Base-by-base conservation (phyloP, 1,284 basidiomycete genomes). In the Cutaneotrichosporon sp. region DNA sequence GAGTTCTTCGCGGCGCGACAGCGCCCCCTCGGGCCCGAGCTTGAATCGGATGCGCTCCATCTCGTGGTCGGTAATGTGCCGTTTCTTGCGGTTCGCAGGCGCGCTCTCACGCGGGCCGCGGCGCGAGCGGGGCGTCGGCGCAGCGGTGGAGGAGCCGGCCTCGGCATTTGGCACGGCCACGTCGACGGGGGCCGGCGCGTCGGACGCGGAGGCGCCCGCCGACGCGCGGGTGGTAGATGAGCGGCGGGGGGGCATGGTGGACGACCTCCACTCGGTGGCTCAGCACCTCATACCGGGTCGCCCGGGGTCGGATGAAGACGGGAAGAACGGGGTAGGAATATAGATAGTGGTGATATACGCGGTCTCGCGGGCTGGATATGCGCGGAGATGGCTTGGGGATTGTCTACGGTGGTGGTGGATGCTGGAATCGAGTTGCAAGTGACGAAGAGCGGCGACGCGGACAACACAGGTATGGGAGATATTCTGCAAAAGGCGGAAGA, bases 1-100 rank as follows among this genome's bases (percentile, higher is more conserved):
- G 70, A 87, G 72, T 59, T 80, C 79, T 13, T 80, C 77, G 50
- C 84, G 68, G 11, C 68, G 67, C 22, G 56, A 59, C 7, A 47
- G 38, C 16, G 76, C 59, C 14, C 66, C 67, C 43, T 76, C 74
- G 1, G 66, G 54, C 0, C 66, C 62, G 5, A 77, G 67, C 27
- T 67, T 59, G 8, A 36, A 45, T 3, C 62, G 33, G 18, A 73
- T 68, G 24, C 67, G 62, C 4, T 64, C 68, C 36, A 72, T 36
- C 56, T 75, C 73, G 16, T 70, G 70, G 14, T 62, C 45, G 18
- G 65, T 62, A 22, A 67, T 57, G 18, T 54, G 53, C 18, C 65
- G 65, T 31, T 29, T 42, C 38, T 42, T 42, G 18, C 38, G 43
- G 33, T 42, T 58, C 24, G 29, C 29, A 4, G 29, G 18, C n/a